Percentiles rank a stretch among this genome's conserved stretches.
Conservation (phyloP, 768 basidiomycete species). For the Lentinula sp. region DNA sequence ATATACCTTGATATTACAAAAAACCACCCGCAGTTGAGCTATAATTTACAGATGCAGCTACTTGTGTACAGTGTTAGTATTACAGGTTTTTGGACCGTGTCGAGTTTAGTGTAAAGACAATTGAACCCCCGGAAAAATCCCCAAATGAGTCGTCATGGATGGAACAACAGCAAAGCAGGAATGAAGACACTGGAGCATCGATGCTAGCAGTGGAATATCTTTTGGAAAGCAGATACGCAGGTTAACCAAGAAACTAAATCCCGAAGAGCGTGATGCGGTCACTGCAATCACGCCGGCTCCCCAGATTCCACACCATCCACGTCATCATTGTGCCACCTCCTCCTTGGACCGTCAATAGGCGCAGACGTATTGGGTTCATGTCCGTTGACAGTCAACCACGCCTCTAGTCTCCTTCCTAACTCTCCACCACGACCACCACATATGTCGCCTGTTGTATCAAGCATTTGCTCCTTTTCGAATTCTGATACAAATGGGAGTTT, state of each 20-base stretch:
- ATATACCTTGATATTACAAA: too few relatives aligned
- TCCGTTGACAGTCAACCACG: conserved; percentile 54
- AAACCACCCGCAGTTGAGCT: background rate
- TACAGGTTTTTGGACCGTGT: background rate
- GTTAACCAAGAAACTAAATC: background rate
- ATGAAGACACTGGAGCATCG: background rate
- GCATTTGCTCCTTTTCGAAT: conserved; percentile 62
- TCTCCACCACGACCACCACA: conserved; percentile 80
- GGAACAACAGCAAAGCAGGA: background rate
- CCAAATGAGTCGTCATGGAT: background rate
- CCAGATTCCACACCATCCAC: background rate
- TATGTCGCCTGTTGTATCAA: conserved; percentile 67
- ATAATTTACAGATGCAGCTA: background rate
- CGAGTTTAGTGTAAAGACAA: background rate
- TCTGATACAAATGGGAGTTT: conserved; percentile 49
- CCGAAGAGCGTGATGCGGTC: background rate
- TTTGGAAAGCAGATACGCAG: background rate
- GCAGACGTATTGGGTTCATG: conserved; percentile 9
- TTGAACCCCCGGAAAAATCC: background rate
- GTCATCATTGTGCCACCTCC: conserved; percentile 7
- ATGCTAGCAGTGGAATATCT: background rate
- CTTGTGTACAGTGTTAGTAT: background rate
- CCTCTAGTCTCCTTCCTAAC: conserved; percentile 68
- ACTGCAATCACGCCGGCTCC: background rate
- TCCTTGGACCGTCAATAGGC: conserved; percentile 1